Conservation (phyloP, 2,329 filamentous ascomycete genomes). For the Ophiognomonia clavigignenti-juglandacearum region DNA sequence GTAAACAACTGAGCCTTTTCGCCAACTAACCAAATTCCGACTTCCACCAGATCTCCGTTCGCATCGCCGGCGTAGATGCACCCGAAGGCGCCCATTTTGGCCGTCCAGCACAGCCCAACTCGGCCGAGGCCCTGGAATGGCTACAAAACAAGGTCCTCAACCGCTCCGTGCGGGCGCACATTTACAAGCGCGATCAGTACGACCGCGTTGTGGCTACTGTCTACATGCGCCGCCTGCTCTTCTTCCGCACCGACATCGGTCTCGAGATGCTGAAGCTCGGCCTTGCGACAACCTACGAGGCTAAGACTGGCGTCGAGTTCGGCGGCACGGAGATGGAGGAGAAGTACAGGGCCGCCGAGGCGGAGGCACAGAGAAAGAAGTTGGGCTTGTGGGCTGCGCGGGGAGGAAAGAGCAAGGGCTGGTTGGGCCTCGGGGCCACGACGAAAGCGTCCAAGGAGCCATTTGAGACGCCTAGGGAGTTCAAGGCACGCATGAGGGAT, state of each 20-base stretch:
- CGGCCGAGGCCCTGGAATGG: conserved; percentile 76
- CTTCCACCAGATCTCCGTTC: conserved; percentile 67
- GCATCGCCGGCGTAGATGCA: conserved; percentile 88
- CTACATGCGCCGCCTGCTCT: conserved; percentile 59
- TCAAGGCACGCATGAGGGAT: conserved; percentile 58
- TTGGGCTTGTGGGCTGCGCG: conserved; percentile 64
- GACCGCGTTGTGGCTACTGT: conserved; percentile 85
- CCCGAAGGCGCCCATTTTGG: conserved; percentile 94
- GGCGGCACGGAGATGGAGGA: conserved; percentile 59
- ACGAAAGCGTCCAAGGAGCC: conserved; percentile 6
- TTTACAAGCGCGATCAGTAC: conserved; percentile 87
- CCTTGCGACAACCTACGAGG: conserved; percentile 88
- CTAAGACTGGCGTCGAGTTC: conserved; percentile 85
- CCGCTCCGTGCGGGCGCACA: conserved; percentile 71
- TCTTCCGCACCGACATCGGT: conserved; percentile 75
- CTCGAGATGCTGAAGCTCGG: conserved; percentile 83
- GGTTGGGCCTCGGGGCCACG: conserved; percentile 17
- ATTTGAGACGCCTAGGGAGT: conserved; percentile 82
- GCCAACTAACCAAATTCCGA: background rate
- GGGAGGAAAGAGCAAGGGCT: conserved; percentile 47
- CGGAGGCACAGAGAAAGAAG: conserved; percentile 58
- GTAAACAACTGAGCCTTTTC: background rate
- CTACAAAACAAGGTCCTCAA: conserved; percentile 68
- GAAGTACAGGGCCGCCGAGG: conserved; percentile 62
- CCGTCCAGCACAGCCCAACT: conserved; percentile 76